Evolutionary conservation across 371 early-diverging fungal genomes (phyloP), one percentile per base, ranked within the genome.

Genomic region (Apophysomyces elegans): DNA sequence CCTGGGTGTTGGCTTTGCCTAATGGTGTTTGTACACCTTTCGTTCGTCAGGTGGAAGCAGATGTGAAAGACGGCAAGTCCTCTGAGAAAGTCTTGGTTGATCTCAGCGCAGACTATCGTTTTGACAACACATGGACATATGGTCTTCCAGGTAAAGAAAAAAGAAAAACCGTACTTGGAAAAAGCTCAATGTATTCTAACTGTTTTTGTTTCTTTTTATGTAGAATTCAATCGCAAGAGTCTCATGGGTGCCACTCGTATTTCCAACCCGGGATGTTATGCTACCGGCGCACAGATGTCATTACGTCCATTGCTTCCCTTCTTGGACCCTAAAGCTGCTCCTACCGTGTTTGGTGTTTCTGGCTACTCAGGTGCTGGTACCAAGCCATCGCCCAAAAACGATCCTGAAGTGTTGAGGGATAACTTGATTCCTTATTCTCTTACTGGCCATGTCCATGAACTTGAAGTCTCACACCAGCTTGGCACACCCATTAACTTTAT

Each of bases 331-430:
- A 50, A 77, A 6, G 71, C 78, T 5, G 74, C 81, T 8, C 91
- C 92, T 18, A 91, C 94, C 37, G 88, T 97, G 45, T 96, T 97
- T 86, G 99, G 99, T 59, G 96, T 97, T 1, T 94, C 95, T 37
- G 99, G 99, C 7, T 97, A 97, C 84, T 93, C 93, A 67, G 99
- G 99, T 36, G 99, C 99, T 12, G 99, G 99, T 18, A 97, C 97
- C 61, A 95, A 91, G 68, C 96, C 97, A 37, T 92, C 93, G 50
- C 92, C 91, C 67, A 97, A 96, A 80, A 98, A 97, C 78, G 94
- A 98, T 71, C 86, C 91, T 50, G 86, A 83, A 35, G 87, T 92
- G 62, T 84, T 97, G 47, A 75, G 76, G 39, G 93, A 97, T 76
- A 97, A 96, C 75, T 59, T 98, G 54, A 87, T 97, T 47, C 94